phyloP scores from a whole-genome alignment of 1,284 basidiomycete species.

The Filobasidium uniguttulatum region DNA sequence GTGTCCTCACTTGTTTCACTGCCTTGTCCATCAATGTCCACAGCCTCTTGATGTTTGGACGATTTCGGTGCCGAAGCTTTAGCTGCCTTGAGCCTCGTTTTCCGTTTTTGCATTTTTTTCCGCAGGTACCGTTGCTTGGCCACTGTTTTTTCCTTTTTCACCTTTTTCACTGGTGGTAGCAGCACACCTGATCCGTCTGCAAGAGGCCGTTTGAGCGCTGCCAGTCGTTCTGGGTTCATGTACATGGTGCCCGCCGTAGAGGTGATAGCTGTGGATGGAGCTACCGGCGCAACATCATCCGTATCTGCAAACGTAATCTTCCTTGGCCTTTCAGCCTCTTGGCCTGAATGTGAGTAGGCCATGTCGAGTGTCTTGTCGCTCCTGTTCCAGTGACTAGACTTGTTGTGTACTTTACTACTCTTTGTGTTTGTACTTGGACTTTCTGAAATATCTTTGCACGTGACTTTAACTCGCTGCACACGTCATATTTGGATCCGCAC shows the following conservation, averaged over 20 bases:
- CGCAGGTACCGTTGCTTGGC: constrained; percentile 53
- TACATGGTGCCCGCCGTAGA: not conserved
- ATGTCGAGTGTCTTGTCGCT: no score
- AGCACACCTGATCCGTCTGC: not conserved
- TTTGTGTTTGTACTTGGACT: no score
- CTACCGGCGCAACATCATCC: not conserved
- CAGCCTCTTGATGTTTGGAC: constrained; percentile 29
- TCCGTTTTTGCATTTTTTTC: constrained; percentile 50
- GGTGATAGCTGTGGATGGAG: not conserved
- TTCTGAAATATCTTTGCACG: no score
- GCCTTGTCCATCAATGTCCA: constrained; percentile 9
- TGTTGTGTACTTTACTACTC: no score
- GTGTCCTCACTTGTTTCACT: constrained; percentile 8
- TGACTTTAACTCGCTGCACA: no score
- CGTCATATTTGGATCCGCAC: no score
- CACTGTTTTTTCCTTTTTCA: constrained; percentile 39
- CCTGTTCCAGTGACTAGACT: no score
- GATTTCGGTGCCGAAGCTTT: constrained; percentile 33
- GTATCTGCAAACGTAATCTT: not conserved
- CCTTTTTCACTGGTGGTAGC: not conserved
- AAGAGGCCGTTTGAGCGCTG: not conserved
- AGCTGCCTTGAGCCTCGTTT: constrained; percentile 41
- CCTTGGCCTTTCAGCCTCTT: no score
- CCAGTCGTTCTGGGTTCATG: not conserved
- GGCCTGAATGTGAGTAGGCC: no score